Percentiles rank a stretch among this genome's conserved stretches.
phyloP scores from a whole-genome alignment of 768 basidiomycete genomes.

The Pisolithus tinctorius region DNA sequence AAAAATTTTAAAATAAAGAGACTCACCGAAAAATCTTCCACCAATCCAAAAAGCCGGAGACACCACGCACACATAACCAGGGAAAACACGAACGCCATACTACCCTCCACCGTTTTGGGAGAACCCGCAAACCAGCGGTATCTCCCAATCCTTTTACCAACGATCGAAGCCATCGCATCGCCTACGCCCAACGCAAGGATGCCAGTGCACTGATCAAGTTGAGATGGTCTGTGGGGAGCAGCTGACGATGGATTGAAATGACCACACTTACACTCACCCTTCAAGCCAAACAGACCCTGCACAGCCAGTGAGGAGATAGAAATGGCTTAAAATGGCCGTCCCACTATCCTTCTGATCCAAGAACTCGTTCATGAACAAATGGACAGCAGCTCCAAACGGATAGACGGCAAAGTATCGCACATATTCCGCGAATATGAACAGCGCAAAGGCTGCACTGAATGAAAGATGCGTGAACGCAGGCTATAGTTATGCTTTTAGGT shows the following conservation, averaged over 20 bases:
- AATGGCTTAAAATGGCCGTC: constrained; percentile 95
- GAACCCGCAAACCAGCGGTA: constrained; percentile 81
- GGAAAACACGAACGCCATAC: constrained; percentile 69
- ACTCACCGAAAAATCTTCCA: constrained; percentile 73
- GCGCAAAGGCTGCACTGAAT: constrained; percentile 90
- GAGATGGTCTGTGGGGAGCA: constrained; percentile 32
- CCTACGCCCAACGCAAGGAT: constrained; percentile 87
- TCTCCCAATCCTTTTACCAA: constrained; percentile 78
- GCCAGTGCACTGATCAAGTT: constrained; percentile 70
- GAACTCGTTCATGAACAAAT: constrained; percentile 97
- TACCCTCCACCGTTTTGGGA: constrained; percentile 89
- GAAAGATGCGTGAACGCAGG: constrained; percentile 94
- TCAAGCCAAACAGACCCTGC: constrained; percentile 94
- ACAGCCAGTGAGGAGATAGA: constrained; percentile 93
- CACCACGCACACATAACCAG: constrained; percentile 64
- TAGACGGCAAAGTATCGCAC: constrained; percentile 98
- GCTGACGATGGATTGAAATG: constrained; percentile 3
- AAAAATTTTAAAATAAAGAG: background rate
- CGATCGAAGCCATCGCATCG: constrained; percentile 90
- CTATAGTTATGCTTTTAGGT: constrained; percentile 36
- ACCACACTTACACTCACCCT: constrained; percentile 47
- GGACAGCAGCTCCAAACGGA: constrained; percentile 88
- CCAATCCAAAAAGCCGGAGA: constrained; percentile 62
- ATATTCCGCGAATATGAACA: constrained; percentile 96
- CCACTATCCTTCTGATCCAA: constrained; percentile 92